A percentile compares a stretch with the other conserved stretches of the same genome.
These are phyloP conservation scores for Fusarium nelsonii DNA, from an alignment of 2,329 filamentous ascomycete species.

Conservation along the genomic window DNA sequence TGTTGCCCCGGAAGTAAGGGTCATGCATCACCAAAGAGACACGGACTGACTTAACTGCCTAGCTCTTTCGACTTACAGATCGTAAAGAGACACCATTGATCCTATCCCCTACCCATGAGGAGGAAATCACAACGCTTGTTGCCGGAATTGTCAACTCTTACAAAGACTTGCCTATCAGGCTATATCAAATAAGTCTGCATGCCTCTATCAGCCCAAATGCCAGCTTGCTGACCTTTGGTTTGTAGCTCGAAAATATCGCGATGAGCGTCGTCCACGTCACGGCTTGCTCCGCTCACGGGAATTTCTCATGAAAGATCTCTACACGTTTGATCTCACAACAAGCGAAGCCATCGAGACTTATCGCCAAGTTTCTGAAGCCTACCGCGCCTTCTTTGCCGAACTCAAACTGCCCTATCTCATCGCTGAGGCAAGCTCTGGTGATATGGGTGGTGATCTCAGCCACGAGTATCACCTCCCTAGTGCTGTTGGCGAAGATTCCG, in stretches of 20 bases:
- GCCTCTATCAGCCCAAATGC: background rate
- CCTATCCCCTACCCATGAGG: constrained; percentile 93
- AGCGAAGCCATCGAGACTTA: constrained; percentile 85
- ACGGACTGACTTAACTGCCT: constrained; percentile 61
- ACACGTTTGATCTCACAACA: constrained; percentile 85
- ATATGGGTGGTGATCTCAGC: constrained; percentile 92
- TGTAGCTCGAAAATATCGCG: constrained; percentile 90
- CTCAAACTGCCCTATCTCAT: constrained; percentile 86
- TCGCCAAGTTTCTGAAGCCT: constrained; percentile 76
- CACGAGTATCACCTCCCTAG: constrained; percentile 94
- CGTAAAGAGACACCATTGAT: constrained; percentile 80
- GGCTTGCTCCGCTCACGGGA: constrained; percentile 89
- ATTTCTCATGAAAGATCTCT: constrained; percentile 98
- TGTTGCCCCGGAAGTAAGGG: constrained; percentile 75
- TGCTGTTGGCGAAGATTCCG: constrained; percentile 83
- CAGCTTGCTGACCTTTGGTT: constrained; percentile 32
- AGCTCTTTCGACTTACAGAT: constrained; percentile 86
- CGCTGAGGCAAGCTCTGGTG: constrained; percentile 92
- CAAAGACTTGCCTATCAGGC: constrained; percentile 83
- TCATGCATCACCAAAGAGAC: background rate
- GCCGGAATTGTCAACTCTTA: constrained; percentile 81
- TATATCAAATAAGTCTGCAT: constrained; percentile 85
- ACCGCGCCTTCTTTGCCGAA: constrained; percentile 82
- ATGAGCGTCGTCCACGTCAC: constrained; percentile 89
- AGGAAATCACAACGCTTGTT: constrained; percentile 91